Percentiles rank a stretch among this genome's conserved stretches.
phyloP scores from a whole-genome alignment of 108 stramenopile genomes.

The Hondaea fermentalgiana region DNA sequence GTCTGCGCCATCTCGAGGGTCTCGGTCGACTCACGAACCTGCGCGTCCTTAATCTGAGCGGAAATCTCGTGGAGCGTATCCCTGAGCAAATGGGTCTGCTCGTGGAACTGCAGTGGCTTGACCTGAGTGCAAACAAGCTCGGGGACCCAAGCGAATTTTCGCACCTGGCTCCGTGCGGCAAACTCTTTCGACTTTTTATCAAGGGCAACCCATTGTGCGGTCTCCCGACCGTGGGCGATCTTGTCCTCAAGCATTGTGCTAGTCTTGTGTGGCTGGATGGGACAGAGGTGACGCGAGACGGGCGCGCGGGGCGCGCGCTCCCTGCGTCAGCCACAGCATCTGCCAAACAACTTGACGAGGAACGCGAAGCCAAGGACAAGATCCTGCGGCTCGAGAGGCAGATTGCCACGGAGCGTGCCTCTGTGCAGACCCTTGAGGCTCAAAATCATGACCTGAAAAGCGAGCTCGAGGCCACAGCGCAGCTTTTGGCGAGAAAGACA shows the following conservation, averaged over 20 bases:
- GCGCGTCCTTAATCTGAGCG: background rate
- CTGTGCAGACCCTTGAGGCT: background rate
- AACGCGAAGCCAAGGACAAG: background rate
- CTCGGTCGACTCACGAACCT: background rate
- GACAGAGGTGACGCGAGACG: background rate
- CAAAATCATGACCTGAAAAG: background rate
- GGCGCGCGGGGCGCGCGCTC: background rate
- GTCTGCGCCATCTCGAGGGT: background rate
- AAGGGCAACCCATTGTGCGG: background rate
- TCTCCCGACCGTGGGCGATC: background rate
- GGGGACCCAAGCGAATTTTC: background rate
- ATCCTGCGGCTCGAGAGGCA: background rate
- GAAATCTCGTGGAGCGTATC: background rate
- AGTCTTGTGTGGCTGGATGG: background rate
- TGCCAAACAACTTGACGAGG: background rate
- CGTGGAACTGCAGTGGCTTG: background rate
- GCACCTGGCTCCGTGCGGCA: background rate
- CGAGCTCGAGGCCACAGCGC: background rate
- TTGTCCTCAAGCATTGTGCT: background rate
- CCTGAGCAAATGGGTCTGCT: background rate
- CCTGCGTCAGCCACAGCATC: background rate
- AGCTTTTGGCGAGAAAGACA: background rate
- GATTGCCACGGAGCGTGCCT: background rate
- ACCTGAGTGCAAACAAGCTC: background rate
- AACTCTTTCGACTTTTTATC: background rate